Base-by-base conservation (phyloP, 768 basidiomycete genomes). In the Tephrocybe rancida region DNA sequence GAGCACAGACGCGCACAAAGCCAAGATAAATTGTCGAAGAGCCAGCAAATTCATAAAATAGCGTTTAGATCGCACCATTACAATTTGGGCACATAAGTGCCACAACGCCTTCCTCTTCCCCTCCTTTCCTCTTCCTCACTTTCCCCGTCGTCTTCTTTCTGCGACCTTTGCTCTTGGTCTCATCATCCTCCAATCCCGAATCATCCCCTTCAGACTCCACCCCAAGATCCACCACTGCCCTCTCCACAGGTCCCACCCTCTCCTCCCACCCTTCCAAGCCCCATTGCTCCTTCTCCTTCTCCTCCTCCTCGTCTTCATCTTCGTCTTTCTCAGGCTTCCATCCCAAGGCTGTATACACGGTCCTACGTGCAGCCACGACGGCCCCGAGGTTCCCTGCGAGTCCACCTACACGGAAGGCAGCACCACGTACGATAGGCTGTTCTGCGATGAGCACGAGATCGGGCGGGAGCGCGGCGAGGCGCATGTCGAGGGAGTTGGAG, bases 371-470 rank as follows among this genome's bases (percentile, higher is more conserved):
- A 0, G 66, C 60, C 6, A 73, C 64, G 3, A 86, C 83, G 21
- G 73, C 61, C 1, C 66, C 55, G 0, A 83, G 63, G 55, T 86
- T 86, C 1, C 85, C 85, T 1, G 75, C 72, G 0, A 85, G 57
- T 0, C 83, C 80, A 0, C 78, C 78, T 0, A 42, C 57, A 2
- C 11, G 38, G 49, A 72, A 75, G 3, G 65, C 61, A 0, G 56
- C 67, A 0, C 84, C 84, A 19, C 78, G 73, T 7, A 83, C 67
- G 35, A 86, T 81, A 0, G 77, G 84, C 59, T 84, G 84, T 24
- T 72, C 62, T 0, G 85, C 84, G 1, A 77, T 56, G 0, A 51
- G 50, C 7, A 86, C 52, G 16, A 86, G 65, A 1, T 65, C 61
- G 0, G 52, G 21, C 0, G 82, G 82, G 1, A 83, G 63, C 8